Evolutionary conservation across 495 filamentous ascomycete genomes (phyloP).

Genomic region (Podospora didyma): DNA sequence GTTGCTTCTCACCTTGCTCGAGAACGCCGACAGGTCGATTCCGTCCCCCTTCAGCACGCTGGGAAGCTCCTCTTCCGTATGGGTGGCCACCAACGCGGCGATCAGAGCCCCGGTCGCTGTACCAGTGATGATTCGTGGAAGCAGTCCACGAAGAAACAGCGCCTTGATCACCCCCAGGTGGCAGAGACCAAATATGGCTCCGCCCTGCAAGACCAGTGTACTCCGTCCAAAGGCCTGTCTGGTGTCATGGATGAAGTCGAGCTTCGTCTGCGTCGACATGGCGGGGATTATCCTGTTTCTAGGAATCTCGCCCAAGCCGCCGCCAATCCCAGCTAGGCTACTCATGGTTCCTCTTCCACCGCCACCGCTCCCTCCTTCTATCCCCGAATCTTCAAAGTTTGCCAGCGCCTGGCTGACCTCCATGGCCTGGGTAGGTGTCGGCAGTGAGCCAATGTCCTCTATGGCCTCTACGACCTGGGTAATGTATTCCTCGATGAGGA

Average conservation of each 20-base stretch:
- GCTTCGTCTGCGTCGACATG: constrained; percentile 76
- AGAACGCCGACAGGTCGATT: constrained; percentile 81
- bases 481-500: constrained; percentile 87
- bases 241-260: constrained; percentile 86
- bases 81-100: constrained; percentile 83
- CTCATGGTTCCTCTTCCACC: neutral
- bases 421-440: constrained; percentile 39
- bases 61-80: constrained; percentile 82
- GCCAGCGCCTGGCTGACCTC: neutral
- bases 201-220: constrained; percentile 84
- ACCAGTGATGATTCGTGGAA: constrained; percentile 88
- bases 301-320: neutral
- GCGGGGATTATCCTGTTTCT: constrained; percentile 9
- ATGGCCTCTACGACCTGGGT: constrained; percentile 76
- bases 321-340: neutral
- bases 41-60: constrained; percentile 70
- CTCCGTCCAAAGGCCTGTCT: constrained; percentile 85
- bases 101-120: constrained; percentile 89
- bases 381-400: neutral
- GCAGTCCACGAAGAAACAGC: constrained; percentile 73
- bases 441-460: constrained; percentile 68
- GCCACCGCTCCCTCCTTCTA: neutral
- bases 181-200: constrained; percentile 87
- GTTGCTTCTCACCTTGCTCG: constrained; percentile 31
- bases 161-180: constrained; percentile 91